Evolutionary conservation across 306 rosid genomes (phyloP).

Genomic region (Hylodesmum podocarpum): DNA sequence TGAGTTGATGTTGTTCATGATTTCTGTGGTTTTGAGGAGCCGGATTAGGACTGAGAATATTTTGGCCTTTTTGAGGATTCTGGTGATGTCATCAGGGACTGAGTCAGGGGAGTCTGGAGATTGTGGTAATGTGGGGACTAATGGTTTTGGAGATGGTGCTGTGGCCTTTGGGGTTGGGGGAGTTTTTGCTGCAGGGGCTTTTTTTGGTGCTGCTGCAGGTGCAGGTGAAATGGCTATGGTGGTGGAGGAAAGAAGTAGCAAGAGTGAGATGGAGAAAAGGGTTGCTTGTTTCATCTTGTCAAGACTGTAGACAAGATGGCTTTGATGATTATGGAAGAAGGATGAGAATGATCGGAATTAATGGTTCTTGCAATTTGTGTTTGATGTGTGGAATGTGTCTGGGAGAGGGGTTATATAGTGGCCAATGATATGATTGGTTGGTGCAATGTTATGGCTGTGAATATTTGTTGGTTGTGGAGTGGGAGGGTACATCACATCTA

Average conservation of each 20-base stretch:
- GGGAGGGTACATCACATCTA: background rate
- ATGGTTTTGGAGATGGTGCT: conserved; percentile 30
- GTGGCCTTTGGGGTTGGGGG: background rate
- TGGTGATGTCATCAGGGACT: conserved; percentile 32
- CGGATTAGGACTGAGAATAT: conserved; percentile 32
- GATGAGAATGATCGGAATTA: conserved; percentile 2
- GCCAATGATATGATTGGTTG: conserved; percentile 8
- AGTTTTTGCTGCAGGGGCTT: conserved; percentile 30
- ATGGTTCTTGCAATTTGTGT: background rate
- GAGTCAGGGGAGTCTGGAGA: conserved; percentile 34
- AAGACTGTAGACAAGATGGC: too few relatives aligned
- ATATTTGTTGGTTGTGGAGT: background rate
- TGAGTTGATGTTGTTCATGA: conserved; percentile 44
- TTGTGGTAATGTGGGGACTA: conserved; percentile 37
- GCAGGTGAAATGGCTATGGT: conserved; percentile 26
- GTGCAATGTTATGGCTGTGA: conserved; percentile 21
- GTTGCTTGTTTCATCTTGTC: conserved; percentile 33
- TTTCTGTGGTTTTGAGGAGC: conserved; percentile 38
- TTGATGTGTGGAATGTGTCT: background rate
- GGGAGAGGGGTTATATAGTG: background rate
- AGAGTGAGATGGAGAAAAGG: background rate
- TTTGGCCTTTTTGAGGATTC: conserved; percentile 41
- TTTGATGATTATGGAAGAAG: background rate
- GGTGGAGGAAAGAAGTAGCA: background rate
- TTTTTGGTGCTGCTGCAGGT: conserved; percentile 25